Base-by-base conservation (phyloP, 1,284 basidiomycete genomes). In the Heterobasidion occidentale region DNA sequence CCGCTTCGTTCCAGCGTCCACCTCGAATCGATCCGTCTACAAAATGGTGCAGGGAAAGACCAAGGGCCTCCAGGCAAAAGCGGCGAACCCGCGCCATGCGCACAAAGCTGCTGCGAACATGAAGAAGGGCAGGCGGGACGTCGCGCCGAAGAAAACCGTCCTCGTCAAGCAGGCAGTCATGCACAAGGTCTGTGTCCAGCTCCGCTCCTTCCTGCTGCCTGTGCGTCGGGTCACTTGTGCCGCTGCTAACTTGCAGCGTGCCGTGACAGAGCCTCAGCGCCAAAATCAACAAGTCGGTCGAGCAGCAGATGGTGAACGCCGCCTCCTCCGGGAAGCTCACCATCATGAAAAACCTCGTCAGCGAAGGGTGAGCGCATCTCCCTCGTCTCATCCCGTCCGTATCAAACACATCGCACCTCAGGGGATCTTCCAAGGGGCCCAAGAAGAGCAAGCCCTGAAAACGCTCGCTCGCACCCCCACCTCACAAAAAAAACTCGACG, bases 251-350 rank as follows among this genome's bases (percentile, higher is more conserved):
- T 6, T 27, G 42, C 17, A 6, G 14, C 5, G 17, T 8, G 42
- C 17, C 36, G 51, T 17, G 52, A 3, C 68, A 94, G 93, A 76
- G 80, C 64, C 76, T 96, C 60, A 89, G 88, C 60, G 86, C 90
- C 56, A 93, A 92, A 72, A 94, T 95, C 68, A 92, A 90, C 69
- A 84, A 83, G 68, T 90, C 88, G 36, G 93, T 96, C 64, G 93
- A 96, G 71, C 78, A 81, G 58, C 92, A 94, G 71, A 90, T 93
- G 84, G 90, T 92, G 35, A 75, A 83, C 54, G 90, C 91, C n/a
- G 92, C 93, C 11, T 90, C 88, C 7, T 77, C 83, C 44, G 88
- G 90, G 54, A 92, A 91, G 69, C 76, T 94, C 58, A 92, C 89
- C 33, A 94, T 95, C 70, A 92, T 95, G 91, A 89, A 87, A 73